These are phyloP conservation scores for Musa balbisiana DNA, from an alignment of 202 grass and related monocot genomes.

Conservation along the genomic window DNA sequence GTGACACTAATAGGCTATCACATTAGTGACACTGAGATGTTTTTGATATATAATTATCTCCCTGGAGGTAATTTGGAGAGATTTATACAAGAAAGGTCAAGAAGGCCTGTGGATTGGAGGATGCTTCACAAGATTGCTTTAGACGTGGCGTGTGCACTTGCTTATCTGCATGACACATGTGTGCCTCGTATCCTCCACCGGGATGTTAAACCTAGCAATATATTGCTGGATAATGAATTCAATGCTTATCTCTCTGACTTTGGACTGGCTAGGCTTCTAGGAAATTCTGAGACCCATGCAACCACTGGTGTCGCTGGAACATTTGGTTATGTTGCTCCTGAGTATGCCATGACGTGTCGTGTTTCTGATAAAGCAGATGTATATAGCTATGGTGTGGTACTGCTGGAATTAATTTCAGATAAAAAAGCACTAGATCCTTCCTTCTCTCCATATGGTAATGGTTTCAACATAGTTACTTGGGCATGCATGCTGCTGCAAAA, in stretches of 20 bases:
- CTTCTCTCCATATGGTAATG: constrained; percentile 91
- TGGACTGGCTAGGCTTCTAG: constrained; percentile 80
- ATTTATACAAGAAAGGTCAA: constrained; percentile 81
- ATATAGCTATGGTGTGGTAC: constrained; percentile 89
- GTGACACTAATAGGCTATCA: constrained; percentile 84
- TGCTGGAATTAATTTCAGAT: constrained; percentile 86
- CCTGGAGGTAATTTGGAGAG: constrained; percentile 89
- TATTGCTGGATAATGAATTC: constrained; percentile 72
- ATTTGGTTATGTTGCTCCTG: constrained; percentile 89
- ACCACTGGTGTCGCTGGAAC: constrained; percentile 90
- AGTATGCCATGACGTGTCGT: constrained; percentile 91
- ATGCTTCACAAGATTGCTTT: constrained; percentile 98
- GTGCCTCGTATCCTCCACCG: constrained; percentile 80
- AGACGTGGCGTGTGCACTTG: constrained; percentile 77
- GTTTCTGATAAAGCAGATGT: constrained; percentile 98
- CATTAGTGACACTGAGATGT: constrained; percentile 81
- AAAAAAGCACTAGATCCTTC: constrained; percentile 90
- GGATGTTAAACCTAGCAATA: constrained; percentile 91
- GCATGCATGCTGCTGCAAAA: constrained; percentile 88
- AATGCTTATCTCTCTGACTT: constrained; percentile 90
- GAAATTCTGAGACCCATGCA: constrained; percentile 96
- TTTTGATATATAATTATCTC: constrained; percentile 97
- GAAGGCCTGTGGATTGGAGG: constrained; percentile 78
- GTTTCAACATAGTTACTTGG: constrained; percentile 93
- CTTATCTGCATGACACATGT: constrained; percentile 74